Conservation (phyloP, 176 grass and related monocot genomes). For the Hordeum marinum region DNA sequence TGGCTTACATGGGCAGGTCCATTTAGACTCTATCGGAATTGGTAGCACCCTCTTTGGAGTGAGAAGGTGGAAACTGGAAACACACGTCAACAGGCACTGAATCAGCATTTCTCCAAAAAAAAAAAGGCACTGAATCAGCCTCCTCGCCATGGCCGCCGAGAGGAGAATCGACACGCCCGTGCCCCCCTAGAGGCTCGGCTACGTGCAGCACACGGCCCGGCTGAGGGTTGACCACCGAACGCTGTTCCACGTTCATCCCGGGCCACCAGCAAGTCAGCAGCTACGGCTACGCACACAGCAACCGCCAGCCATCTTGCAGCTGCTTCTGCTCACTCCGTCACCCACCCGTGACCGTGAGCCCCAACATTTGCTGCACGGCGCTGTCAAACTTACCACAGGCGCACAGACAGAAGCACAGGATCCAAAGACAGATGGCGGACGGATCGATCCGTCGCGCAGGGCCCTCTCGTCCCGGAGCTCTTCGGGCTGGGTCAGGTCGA, state of each 20-base stretch:
- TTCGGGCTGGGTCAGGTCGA: not conserved
- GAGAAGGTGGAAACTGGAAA: too few species aligned
- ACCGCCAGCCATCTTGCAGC: not conserved
- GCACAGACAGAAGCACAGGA: slow-evolving; percentile 18
- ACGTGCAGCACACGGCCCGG: not conserved
- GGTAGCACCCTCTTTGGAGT: too few species aligned
- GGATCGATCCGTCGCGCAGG: not conserved
- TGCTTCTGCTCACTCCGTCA: slow-evolving; percentile 25
- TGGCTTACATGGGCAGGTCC: too few species aligned
- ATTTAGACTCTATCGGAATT: too few species aligned
- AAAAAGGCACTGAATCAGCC: not conserved
- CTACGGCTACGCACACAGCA: not conserved
- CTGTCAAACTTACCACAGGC: not conserved
- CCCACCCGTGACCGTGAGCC: not conserved
- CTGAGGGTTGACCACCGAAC: slow-evolving; percentile 15
- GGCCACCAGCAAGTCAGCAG: not conserved
- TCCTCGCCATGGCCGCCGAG: not conserved
- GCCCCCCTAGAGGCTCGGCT: not conserved
- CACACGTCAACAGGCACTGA: too few species aligned
- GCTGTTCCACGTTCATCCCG: not conserved
- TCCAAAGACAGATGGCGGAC: slow-evolving; percentile 14
- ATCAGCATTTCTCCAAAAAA: too few species aligned
- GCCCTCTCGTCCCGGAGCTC: not conserved
- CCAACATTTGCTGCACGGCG: slow-evolving; percentile 30
- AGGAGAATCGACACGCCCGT: not conserved